Conservation (phyloP, 2,329 filamentous ascomycete genomes). For the Neonectria hederae region DNA sequence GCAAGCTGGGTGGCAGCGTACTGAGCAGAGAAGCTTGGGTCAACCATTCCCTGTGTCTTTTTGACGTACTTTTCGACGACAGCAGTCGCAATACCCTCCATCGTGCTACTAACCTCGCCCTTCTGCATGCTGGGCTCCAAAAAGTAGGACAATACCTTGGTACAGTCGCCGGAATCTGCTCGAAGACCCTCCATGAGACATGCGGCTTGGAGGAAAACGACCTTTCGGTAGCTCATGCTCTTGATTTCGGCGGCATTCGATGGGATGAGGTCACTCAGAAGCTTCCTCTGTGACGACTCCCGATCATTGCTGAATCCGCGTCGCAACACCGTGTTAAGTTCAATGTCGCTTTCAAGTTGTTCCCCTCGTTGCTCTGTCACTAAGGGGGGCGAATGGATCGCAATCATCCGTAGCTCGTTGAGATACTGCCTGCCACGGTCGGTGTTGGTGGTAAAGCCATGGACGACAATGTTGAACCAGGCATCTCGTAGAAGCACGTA, state of each 20-base stretch:
- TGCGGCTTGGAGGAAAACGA: conserved; percentile 90
- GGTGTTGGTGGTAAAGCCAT: conserved; percentile 84
- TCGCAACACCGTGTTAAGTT: conserved; percentile 91
- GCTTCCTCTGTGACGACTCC: conserved; percentile 81
- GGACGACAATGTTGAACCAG: conserved; percentile 98
- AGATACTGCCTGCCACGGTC: conserved; percentile 76
- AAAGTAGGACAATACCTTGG: conserved; percentile 90
- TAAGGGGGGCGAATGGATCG: conserved; percentile 85
- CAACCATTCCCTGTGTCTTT: conserved; percentile 75
- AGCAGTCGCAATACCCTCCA: conserved; percentile 71
- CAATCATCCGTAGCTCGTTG: conserved; percentile 83
- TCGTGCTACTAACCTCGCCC: conserved; percentile 69
- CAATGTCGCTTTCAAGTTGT: conserved; percentile 93
- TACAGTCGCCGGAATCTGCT: conserved; percentile 88
- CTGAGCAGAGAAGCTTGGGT: conserved; percentile 86
- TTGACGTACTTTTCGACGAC: conserved; percentile 83
- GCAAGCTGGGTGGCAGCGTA: conserved; percentile 91
- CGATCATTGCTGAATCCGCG: conserved; percentile 85
- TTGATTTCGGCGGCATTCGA: conserved; percentile 81
- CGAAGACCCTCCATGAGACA: conserved; percentile 90
- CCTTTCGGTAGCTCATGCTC: conserved; percentile 85
- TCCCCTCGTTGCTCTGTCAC: conserved; percentile 90
- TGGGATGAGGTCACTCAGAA: conserved; percentile 78
- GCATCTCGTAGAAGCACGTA: conserved; percentile 84
- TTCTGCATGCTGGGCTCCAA: conserved; percentile 85